Evolutionary conservation across 345 rosid species (phyloP).

Genomic region (Lepidium africanum): DNA sequence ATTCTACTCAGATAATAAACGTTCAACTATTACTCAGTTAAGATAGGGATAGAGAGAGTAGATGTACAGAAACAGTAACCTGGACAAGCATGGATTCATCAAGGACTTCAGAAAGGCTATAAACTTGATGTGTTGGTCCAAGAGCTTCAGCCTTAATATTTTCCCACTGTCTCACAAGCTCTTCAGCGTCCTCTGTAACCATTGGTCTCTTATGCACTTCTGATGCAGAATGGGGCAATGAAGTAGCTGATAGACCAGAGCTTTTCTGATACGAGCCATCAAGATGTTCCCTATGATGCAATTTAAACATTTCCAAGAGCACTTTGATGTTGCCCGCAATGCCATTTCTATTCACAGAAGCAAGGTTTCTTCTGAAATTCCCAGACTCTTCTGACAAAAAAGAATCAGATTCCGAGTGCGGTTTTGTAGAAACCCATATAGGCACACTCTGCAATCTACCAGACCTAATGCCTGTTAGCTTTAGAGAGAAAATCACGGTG

Average conservation of each 20-base stretch:
- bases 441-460: conserved; percentile 34
- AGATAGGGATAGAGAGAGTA: conserved; percentile 4
- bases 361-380: conserved; percentile 8
- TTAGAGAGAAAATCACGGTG: conserved; percentile 42
- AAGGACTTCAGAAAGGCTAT: conserved; percentile 64
- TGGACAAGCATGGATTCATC: conserved; percentile 88
- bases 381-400: conserved; percentile 33
- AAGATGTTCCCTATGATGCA: conserved; percentile 31
- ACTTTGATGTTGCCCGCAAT: conserved; percentile 38
- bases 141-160: conserved; percentile 83
- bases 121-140: conserved; percentile 63
- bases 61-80: conserved; percentile 35
- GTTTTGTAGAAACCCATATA: conserved; percentile 27
- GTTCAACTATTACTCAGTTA: not conserved
- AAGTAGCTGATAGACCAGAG: conserved; percentile 37
- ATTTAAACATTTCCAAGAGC: conserved; percentile 39
- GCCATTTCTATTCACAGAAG: conserved; percentile 28
- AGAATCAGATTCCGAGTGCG: conserved; percentile 34
- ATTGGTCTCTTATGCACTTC: conserved; percentile 46
- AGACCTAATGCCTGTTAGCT: conserved; percentile 36
- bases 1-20: not conserved
- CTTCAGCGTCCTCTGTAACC: conserved; percentile 85
- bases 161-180: conserved; percentile 89
- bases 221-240: conserved; percentile 34
- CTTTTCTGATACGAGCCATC: conserved; percentile 30